Percentiles rank a stretch among this genome's conserved stretches.
Conservation (phyloP, 306 rosid species). For the Cercis canadensis region DNA sequence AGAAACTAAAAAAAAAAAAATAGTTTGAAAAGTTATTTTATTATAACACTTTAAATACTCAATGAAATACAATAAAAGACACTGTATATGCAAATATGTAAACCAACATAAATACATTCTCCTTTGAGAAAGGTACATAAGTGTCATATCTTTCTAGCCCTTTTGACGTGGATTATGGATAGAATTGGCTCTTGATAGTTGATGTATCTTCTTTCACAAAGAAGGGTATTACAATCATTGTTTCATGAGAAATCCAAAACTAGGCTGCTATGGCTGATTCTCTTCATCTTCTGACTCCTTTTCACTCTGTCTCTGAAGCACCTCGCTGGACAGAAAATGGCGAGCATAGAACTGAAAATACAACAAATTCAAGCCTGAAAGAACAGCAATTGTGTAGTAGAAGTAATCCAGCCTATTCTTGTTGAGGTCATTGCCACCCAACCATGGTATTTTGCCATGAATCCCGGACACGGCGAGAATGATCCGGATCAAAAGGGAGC, state of each 20-base stretch:
- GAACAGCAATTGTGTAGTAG: conserved; percentile 53
- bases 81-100: no score
- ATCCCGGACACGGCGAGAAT: conserved; percentile 10
- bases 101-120: no score
- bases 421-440: conserved; percentile 69
- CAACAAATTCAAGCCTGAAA: conserved; percentile 49
- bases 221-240: background rate
- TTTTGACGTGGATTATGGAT: no score
- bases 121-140: no score
- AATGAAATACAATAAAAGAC: no score
- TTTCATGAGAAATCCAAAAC: background rate
- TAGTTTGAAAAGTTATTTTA: no score
- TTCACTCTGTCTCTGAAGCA: background rate
- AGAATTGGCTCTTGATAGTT: no score
- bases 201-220: no score
- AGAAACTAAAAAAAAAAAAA: no score
- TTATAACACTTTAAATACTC: no score
- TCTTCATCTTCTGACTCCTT: conserved; percentile 19
- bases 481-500: conserved; percentile 42
- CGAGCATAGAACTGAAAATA: conserved; percentile 52
- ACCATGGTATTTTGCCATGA: conserved; percentile 45
- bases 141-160: no score
- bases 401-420: conserved; percentile 64
- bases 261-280: conserved; percentile 8
- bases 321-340: conserved; percentile 31